Conservation (phyloP, 345 rosid genomes). For the Heritiera fomes region DNA sequence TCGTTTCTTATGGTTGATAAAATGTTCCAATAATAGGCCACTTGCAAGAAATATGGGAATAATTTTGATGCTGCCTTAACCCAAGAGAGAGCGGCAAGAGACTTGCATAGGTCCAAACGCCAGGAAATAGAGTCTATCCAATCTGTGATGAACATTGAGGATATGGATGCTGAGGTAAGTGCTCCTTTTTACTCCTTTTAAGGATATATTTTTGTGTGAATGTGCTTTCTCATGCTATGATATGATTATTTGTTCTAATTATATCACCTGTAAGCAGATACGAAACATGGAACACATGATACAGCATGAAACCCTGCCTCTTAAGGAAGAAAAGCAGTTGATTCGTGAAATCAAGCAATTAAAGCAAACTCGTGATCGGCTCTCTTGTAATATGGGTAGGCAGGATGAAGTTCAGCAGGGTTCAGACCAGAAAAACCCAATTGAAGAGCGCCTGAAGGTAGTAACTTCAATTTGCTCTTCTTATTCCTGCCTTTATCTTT, state of each 20-base stretch:
- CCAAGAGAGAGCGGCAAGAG: constrained; percentile 65
- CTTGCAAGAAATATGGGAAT: constrained; percentile 42
- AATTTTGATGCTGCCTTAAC: constrained; percentile 44
- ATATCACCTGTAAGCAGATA: constrained; percentile 47
- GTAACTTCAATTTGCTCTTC: not conserved
- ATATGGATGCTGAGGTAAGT: constrained; percentile 63
- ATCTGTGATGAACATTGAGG: constrained; percentile 51
- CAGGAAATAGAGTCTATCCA: constrained; percentile 69
- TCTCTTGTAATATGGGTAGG: constrained; percentile 53
- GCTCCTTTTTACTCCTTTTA: constrained; percentile 6
- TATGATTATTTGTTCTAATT: not conserved
- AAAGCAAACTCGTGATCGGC: constrained; percentile 59
- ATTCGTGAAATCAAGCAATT: constrained; percentile 71
- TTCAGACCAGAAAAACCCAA: constrained; percentile 59
- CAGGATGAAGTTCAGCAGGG: constrained; percentile 63
- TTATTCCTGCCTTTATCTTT: not conserved
- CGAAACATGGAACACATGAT: constrained; percentile 63
- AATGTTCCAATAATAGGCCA: constrained; percentile 41
- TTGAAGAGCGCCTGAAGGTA: constrained; percentile 78
- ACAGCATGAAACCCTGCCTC: constrained; percentile 65
- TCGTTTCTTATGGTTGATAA: constrained; percentile 24
- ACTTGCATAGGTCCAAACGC: constrained; percentile 54
- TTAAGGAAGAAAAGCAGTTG: constrained; percentile 74
- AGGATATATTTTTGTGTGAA: constrained; percentile 24
- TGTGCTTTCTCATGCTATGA: constrained; percentile 11